phyloP scores from a whole-genome alignment of 805 yeast genomes.

The Teunomyces cretensis region DNA sequence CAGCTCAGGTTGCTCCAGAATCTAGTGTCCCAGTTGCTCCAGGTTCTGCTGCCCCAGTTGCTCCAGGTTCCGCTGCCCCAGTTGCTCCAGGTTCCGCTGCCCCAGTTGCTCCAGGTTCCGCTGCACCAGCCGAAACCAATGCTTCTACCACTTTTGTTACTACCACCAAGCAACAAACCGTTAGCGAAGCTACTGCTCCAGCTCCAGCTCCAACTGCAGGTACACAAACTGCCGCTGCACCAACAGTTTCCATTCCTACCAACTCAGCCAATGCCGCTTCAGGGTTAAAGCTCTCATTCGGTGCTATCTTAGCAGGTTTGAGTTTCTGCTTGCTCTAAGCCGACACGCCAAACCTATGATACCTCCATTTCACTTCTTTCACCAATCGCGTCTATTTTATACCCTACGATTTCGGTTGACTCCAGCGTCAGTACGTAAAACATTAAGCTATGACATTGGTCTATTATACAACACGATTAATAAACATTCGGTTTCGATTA shows the following conservation, averaged over 20 bases:
- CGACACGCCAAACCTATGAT: not conserved
- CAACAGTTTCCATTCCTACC: not conserved
- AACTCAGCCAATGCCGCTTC: slow-evolving; percentile 8
- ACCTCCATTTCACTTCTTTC: not conserved
- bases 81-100: slow-evolving; percentile 4
- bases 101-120: not conserved
- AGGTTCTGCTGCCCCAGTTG: slow-evolving; percentile 2
- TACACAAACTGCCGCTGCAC: slow-evolving; percentile 2
- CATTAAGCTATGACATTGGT: too few species aligned
- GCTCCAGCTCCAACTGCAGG: slow-evolving; percentile 1
- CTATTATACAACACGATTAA: not conserved
- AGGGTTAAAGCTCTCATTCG: slow-evolving; percentile 7
- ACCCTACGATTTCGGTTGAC: not conserved
- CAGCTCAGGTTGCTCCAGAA: not conserved
- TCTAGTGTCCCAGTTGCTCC: slow-evolving; percentile 6
- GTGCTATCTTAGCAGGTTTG: slow-evolving; percentile 9
- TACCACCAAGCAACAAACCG: too few species aligned
- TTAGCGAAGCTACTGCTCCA: too few species aligned
- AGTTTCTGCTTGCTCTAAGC: slow-evolving; percentile 8
- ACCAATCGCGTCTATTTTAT: not conserved
- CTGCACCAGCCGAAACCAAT: too few species aligned
- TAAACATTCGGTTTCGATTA: not conserved
- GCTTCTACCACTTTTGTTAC: too few species aligned
- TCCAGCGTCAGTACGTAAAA: not conserved
- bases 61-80: slow-evolving; percentile 2